phyloP scores from a whole-genome alignment of 1,284 basidiomycete genomes.

The Sphaerobolus stellatus region DNA sequence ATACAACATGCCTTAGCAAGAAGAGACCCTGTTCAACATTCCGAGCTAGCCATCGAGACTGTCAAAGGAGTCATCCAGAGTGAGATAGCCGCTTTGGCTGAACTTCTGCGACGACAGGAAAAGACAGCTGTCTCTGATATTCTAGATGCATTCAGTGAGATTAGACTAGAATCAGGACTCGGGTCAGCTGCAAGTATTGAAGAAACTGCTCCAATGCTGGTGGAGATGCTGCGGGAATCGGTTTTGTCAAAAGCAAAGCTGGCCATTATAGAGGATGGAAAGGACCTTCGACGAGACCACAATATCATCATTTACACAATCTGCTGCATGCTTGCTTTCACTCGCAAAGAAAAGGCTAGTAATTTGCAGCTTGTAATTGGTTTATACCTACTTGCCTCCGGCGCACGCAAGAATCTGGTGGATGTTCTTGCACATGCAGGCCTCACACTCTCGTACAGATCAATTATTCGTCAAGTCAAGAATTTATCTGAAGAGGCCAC shows the following conservation, averaged over 20 bases:
- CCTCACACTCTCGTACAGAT: constrained; percentile 25
- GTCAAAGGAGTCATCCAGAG: too few relatives aligned
- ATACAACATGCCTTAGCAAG: too few relatives aligned
- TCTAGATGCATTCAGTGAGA: too few relatives aligned
- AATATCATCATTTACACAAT: background rate
- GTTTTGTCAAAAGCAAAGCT: background rate
- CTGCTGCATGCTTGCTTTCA: constrained; percentile 6
- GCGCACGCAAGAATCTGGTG: background rate
- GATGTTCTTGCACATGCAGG: constrained; percentile 24
- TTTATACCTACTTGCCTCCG: constrained; percentile 4
- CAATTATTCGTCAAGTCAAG: constrained; percentile 24
- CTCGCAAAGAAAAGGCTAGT: background rate
- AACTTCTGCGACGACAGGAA: too few relatives aligned
- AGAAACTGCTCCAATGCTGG: too few relatives aligned
- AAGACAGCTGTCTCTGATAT: too few relatives aligned
- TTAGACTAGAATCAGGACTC: too few relatives aligned
- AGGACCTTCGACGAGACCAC: background rate
- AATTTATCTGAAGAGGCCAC: constrained; percentile 21
- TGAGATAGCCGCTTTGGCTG: too few relatives aligned
- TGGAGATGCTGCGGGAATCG: too few relatives aligned
- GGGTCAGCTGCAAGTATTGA: too few relatives aligned
- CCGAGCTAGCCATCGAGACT: too few relatives aligned
- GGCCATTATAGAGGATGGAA: background rate
- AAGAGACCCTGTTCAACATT: too few relatives aligned
- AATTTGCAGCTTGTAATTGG: constrained; percentile 2